A percentile compares a stretch with the other conserved stretches of the same genome.
Evolutionary conservation across 2,329 filamentous ascomycete genomes (phyloP).

Genomic region (Fusarium keratoplasticum): DNA sequence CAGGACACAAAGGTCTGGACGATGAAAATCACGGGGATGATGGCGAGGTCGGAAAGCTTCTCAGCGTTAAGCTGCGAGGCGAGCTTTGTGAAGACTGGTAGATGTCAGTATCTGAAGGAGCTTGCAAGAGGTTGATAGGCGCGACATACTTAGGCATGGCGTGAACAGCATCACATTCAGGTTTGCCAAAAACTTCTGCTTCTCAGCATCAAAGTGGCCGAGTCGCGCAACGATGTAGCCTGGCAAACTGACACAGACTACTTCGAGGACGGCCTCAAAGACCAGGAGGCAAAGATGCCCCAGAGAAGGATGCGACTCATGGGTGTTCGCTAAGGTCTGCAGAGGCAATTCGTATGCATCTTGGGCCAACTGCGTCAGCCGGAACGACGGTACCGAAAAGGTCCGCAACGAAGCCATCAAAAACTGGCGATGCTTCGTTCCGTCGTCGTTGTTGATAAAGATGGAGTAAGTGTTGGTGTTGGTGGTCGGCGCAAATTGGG

Average conservation of each 20-base stretch:
- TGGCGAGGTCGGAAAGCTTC: constrained; percentile 88
- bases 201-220: constrained; percentile 94
- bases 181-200: constrained; percentile 97
- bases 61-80: constrained; percentile 93
- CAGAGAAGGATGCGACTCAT: constrained; percentile 73
- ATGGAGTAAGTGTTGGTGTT: neutral
- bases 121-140: neutral
- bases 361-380: constrained; percentile 53
- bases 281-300: constrained; percentile 82
- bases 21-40: constrained; percentile 95
- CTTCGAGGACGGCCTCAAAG: constrained; percentile 94
- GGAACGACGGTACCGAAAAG: constrained; percentile 58
- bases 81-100: constrained; percentile 91
- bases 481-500: constrained; percentile 27
- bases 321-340: constrained; percentile 54
- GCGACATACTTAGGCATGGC: constrained; percentile 83
- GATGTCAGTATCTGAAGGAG: neutral
- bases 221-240: constrained; percentile 91
- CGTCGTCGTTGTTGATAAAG: constrained; percentile 11
- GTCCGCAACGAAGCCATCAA: constrained; percentile 54
- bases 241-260: constrained; percentile 93
- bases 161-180: constrained; percentile 97
- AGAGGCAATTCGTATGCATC: constrained; percentile 57
- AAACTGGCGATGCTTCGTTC: constrained; percentile 5
- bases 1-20: constrained; percentile 91